These are phyloP conservation scores for Trichosanthes truncata DNA, from an alignment of 306 rosid genomes.

Conservation along the genomic window DNA sequence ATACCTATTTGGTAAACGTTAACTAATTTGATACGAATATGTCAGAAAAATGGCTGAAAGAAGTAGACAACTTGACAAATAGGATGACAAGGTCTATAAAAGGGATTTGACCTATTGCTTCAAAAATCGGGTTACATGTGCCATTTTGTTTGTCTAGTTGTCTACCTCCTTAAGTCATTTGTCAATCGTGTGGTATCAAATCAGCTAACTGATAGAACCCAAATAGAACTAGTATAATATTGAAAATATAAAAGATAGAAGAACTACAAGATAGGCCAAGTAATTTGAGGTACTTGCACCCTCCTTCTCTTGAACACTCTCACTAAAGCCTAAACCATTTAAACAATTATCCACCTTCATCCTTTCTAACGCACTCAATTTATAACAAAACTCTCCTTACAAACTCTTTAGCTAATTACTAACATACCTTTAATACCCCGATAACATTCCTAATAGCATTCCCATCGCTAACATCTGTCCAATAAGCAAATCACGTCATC, in stretches of 20 bases:
- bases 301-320: no score
- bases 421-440: not conserved
- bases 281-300: no score
- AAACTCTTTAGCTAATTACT: not conserved
- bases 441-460: not conserved
- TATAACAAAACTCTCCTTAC: not conserved
- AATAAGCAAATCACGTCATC: not conserved
- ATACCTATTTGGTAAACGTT: not conserved
- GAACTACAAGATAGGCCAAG: not conserved
- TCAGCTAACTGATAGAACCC: not conserved
- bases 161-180: not conserved
- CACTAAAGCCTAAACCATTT: no score
- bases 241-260: no score
- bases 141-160: not conserved
- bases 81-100: not conserved
- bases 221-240: no score
- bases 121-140: not conserved
- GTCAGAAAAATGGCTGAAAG: not conserved
- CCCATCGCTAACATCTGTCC: not conserved
- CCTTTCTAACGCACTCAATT: not conserved
- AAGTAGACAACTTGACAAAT: not conserved
- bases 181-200: not conserved
- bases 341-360: not conserved
- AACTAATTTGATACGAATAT: not conserved
- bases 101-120: not conserved